These are phyloP conservation scores for Gonium pectorale DNA, from an alignment of 139 green algal species.

Conservation along the genomic window DNA sequence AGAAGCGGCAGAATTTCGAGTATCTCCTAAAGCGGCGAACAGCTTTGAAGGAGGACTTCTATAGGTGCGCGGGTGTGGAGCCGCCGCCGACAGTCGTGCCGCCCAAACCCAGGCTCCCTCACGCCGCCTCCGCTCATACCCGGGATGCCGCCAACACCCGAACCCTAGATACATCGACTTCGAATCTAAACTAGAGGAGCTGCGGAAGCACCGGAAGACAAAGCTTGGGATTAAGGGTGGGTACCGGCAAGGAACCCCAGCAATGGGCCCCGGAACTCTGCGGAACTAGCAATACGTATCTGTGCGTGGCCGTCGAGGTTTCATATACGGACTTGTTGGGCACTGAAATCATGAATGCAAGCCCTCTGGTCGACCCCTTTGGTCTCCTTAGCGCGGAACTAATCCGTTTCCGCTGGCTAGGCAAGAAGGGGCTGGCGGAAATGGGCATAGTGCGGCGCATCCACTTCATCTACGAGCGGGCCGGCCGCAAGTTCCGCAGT, in stretches of 20 bases:
- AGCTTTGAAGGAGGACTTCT: conserved; percentile 83
- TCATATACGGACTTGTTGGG: too few relatives aligned
- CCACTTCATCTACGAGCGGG: conserved; percentile 94
- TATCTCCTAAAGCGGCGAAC: conserved; percentile 88
- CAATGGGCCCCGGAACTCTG: too few relatives aligned
- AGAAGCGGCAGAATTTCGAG: conserved; percentile 87
- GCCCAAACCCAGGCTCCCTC: too few relatives aligned
- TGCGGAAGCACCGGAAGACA: conserved; percentile 65
- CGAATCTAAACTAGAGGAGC: conserved; percentile 84
- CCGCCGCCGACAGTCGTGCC: neutral
- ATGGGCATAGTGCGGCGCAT: conserved; percentile 76
- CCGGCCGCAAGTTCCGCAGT: conserved; percentile 87
- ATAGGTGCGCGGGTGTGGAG: conserved; percentile 51
- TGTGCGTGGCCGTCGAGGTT: neutral
- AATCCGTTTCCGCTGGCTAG: conserved; percentile 16
- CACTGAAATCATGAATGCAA: too few relatives aligned
- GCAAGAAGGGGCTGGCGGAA: conserved; percentile 76
- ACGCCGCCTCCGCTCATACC: neutral
- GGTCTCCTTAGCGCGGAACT: too few relatives aligned
- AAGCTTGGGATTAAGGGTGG: conserved; percentile 5
- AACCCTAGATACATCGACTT: conserved; percentile 82
- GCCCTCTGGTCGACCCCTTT: too few relatives aligned
- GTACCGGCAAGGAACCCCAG: too few relatives aligned
- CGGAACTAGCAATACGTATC: too few relatives aligned
- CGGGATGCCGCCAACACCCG: neutral